These are phyloP conservation scores for Funneliformis caledonium DNA, from an alignment of 371 early-diverging fungal genomes.

Conservation along the genomic window DNA sequence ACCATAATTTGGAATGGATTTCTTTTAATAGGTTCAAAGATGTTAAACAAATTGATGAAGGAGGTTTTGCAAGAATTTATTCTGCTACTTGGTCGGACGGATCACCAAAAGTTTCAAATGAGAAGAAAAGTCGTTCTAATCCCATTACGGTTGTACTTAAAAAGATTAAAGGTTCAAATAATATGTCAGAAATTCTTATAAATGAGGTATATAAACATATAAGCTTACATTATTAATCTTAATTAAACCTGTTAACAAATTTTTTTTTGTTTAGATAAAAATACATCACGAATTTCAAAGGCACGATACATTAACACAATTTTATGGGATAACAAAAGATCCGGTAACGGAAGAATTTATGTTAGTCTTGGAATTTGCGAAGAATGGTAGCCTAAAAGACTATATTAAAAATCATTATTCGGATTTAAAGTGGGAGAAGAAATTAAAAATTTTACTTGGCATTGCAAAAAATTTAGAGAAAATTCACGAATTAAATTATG, in stretches of 20 bases:
- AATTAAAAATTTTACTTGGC: no score
- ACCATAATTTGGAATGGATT: neutral
- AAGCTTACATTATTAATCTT: no score
- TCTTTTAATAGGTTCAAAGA: neutral
- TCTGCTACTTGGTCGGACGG: slow-evolving; percentile 3
- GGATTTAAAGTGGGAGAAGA: no score
- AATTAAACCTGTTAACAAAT: no score
- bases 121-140: no score
- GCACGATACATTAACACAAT: neutral
- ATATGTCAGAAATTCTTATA: neutral
- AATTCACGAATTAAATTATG: neutral
- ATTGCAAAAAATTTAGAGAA: no score
- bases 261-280: no score
- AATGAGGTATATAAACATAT: neutral
- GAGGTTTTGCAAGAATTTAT: neutral
- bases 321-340: neutral
- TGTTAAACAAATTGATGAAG: neutral
- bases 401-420: no score
- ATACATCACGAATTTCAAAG: no score
- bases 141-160: neutral
- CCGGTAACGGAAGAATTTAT: no score
- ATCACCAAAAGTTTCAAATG: neutral
- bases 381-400: no score
- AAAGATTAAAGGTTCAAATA: neutral
- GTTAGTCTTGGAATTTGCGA: no score